Evolutionary conservation across 176 grass and related monocot species (phyloP).

Genomic region (Cenchrus purpureus): DNA sequence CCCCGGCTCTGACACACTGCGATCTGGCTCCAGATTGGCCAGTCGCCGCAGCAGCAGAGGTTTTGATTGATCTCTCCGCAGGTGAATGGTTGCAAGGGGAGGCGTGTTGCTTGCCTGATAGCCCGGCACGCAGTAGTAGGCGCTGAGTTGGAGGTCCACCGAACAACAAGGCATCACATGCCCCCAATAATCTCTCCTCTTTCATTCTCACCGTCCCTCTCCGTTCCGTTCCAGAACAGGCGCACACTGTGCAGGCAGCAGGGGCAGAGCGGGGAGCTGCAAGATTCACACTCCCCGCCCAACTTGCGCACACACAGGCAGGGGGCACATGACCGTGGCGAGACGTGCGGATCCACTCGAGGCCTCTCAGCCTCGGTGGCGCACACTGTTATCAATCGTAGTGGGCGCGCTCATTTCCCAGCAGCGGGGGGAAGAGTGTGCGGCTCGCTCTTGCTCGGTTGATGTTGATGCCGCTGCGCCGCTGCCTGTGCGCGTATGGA

Average conservation of each 20-base stretch:
- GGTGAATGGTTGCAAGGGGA: not conserved
- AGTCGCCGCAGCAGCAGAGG: not conserved
- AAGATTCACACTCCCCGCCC: conserved; percentile 38
- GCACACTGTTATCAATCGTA: not conserved
- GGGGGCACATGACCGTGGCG: conserved; percentile 8
- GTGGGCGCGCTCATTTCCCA: conserved; percentile 1
- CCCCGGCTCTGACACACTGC: conserved; percentile 4
- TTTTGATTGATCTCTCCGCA: conserved; percentile 29
- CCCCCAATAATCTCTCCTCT: conserved; percentile 40
- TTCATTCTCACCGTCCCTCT: conserved; percentile 10
- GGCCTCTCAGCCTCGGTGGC: conserved; percentile 5
- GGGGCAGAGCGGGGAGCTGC: not conserved
- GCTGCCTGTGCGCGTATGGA: not conserved
- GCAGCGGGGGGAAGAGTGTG: not conserved
- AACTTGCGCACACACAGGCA: conserved; percentile 25
- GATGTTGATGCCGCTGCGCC: not conserved
- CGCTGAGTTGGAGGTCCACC: conserved; percentile 53
- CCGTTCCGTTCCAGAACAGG: not conserved
- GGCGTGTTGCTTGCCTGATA: not conserved
- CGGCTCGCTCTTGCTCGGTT: not conserved
- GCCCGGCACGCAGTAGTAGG: conserved; percentile 45
- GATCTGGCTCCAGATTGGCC: conserved; percentile 37
- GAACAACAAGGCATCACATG: conserved; percentile 46
- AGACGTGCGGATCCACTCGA: conserved; percentile 35
- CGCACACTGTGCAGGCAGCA: not conserved